Base-by-base conservation (phyloP, 2,329 filamentous ascomycete species). In the Pseudogymnoascus sp. region DNA sequence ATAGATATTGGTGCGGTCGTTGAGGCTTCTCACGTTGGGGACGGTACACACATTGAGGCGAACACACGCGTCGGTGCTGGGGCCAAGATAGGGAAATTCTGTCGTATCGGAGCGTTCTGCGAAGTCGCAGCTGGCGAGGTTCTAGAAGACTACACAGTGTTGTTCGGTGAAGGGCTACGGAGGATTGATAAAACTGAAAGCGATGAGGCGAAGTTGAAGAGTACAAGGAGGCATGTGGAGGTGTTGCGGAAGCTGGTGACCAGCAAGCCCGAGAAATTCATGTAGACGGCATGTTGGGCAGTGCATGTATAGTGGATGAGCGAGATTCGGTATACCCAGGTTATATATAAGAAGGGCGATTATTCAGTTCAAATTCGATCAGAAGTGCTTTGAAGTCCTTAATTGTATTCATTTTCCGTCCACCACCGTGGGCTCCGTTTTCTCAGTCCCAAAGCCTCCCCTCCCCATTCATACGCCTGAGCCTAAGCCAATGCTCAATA, bases 71-170 rank as follows among this genome's bases (percentile, higher is more conserved):
- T 89, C 63, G 84, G 86, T 25, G 81, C 80, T 61, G 85, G 85
- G 1, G 84, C 84, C 14, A 78, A 80, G 34, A 77, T 89, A 59
- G 87, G 87, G 62, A 86, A 84, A 81, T 86, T 88, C 72, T 89
- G 88, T 70, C 91, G 88, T 21, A 80, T 93, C 61, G 87, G 89
- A 6, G 82, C 89, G 0, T 79, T 84, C 64, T 87, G 83, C 23
- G 78, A 81, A 25, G 77, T 92, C 44, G 74, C 76, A 0, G 82
- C 85, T 8, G 82, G 83, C 0, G 82, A 85, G 34, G 75, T 78
- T 10, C 71, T 93, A 0, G 83, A 83, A 0, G 88, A 91, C 65
- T 85, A 83, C 72, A 88, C 85, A 0, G 88, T 92, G 4, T 77
- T 91, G 21, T 91, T 85, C 74, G 87, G 88, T 0, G 82, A 84